phyloP scores from a whole-genome alignment of 768 basidiomycete genomes.

The Tricholoma sp. region DNA sequence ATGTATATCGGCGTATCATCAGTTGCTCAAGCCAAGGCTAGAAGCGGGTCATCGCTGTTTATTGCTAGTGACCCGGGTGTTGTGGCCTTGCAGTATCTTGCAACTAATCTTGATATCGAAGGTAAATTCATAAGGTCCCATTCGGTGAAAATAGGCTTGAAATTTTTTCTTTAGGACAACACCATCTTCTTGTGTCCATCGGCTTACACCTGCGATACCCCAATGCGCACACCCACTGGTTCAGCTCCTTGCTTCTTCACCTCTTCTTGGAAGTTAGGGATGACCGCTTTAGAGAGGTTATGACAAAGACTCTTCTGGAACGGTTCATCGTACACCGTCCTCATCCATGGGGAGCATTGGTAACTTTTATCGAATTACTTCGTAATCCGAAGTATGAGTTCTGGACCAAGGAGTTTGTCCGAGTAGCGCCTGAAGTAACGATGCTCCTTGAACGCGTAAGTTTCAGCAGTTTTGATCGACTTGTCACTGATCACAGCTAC shows the following conservation, averaged over 20 bases:
- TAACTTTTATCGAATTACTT: slow-evolving; percentile 91
- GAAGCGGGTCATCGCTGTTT: slow-evolving; percentile 79
- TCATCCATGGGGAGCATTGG: slow-evolving; percentile 93
- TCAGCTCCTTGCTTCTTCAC: slow-evolving; percentile 84
- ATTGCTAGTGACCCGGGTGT: slow-evolving; percentile 80
- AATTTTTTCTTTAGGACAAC: slow-evolving; percentile 68
- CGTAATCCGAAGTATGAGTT: slow-evolving; percentile 88
- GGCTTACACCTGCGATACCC: slow-evolving; percentile 95
- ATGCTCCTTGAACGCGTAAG: slow-evolving; percentile 79
- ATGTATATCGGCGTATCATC: slow-evolving; percentile 96
- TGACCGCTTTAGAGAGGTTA: slow-evolving; percentile 73
- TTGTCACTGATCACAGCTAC: slow-evolving; percentile 1
- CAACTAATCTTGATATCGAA: slow-evolving; percentile 83
- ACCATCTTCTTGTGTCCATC: slow-evolving; percentile 89
- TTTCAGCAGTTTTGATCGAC: slow-evolving; percentile 13
- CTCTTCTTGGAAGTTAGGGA: slow-evolving; percentile 78
- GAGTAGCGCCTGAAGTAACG: slow-evolving; percentile 81
- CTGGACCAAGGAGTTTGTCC: slow-evolving; percentile 85
- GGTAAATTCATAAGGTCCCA: slow-evolving; percentile 38
- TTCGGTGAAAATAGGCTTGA: background rate
- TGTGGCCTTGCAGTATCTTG: slow-evolving; percentile 76
- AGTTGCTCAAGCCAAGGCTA: slow-evolving; percentile 82
- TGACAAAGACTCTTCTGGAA: slow-evolving; percentile 88
- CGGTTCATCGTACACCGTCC: slow-evolving; percentile 92
- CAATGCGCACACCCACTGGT: slow-evolving; percentile 98